A percentile compares a stretch with the other conserved stretches of the same genome.
Evolutionary conservation across 352 stramenopile genomes (phyloP).

Genomic region (Ophiocytium majus): DNA sequence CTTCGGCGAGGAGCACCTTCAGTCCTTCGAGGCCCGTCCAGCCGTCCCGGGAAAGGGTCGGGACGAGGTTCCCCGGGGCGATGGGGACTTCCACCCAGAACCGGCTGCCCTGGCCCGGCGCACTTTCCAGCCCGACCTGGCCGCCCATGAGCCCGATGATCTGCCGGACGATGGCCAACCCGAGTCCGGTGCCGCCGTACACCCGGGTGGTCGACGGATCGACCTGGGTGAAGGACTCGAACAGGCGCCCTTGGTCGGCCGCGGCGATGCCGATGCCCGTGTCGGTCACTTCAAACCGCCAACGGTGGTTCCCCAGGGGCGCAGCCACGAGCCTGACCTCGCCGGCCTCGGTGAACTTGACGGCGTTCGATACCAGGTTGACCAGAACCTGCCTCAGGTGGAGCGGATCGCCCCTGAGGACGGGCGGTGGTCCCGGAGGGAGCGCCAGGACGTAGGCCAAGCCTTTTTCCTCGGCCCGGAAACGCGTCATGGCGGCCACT

Average conservation of each 20-base stretch:
- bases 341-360: neutral
- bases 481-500: too few species aligned
- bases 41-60: neutral
- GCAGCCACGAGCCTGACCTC: neutral
- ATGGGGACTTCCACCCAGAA: conserved; percentile 25
- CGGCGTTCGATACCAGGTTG: neutral
- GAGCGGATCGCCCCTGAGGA: neutral
- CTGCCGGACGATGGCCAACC: conserved; percentile 24
- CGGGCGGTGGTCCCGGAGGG: neutral
- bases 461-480: too few species aligned
- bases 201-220: conserved; percentile 41
- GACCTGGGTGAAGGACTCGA: conserved; percentile 42
- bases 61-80: neutral
- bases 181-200: conserved; percentile 8
- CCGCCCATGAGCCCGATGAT: conserved; percentile 30
- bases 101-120: conserved; percentile 4
- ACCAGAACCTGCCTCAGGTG: neutral
- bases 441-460: neutral
- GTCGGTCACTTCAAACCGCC: conserved; percentile 6
- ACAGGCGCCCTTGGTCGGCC: conserved; percentile 15
- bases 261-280: conserved; percentile 34
- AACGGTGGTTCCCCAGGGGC: neutral
- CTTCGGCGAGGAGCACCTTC: neutral
- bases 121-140: conserved; percentile 26
- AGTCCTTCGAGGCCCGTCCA: neutral